Base-by-base conservation (phyloP, 805 yeast species). In the Sugiyamaella boreocaroliniensis region DNA sequence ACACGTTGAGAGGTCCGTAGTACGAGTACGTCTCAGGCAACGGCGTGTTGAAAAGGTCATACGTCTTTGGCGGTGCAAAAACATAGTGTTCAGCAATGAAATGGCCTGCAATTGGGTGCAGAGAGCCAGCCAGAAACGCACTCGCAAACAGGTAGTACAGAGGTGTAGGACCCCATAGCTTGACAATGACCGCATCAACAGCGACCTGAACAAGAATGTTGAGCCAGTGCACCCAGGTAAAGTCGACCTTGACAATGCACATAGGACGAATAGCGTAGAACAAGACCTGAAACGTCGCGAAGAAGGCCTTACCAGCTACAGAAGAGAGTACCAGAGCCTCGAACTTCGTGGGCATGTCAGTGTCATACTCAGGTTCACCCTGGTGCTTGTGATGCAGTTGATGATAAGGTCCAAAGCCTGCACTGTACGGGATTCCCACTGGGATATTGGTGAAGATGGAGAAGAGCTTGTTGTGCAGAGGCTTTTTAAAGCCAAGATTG, bases 51-150 rank as follows among this genome's bases (percentile, higher is more conserved):
- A 45, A 19, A 48, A 66, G 70, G 37, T 57, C 52, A 44, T 68
- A 58, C 14, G 77, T 76, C 34, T 68, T 65, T 19, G 77, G 78
- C 40, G 87, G 84, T 57, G 81, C 73, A 67, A 88, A 74, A 12
- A 88, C 81, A 64, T 87, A 88, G 67, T 89, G 97, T 66, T 89
- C 97, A n/a, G 96, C 92, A 58, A 89, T 87, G 69, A 89, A 89
- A 71, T 89, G 97, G 18, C 97, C 97, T 0, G 97, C 95, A 55
- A 89, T 83, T 26, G 97, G 97, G 64, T 89, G 97, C 64, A 87
- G 74, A 0, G 95, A 86, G 1, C 97, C 97, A 0, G 96, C 96
- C 49, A 89, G 71, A 65, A 89, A 87, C 0, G 95, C 83, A 41
- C 90, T 82, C 67, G 85, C 71, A 22, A 89, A 65, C 57, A 89